phyloP scores from a whole-genome alignment of 805 yeast genomes.

The Candida mattraensis region DNA sequence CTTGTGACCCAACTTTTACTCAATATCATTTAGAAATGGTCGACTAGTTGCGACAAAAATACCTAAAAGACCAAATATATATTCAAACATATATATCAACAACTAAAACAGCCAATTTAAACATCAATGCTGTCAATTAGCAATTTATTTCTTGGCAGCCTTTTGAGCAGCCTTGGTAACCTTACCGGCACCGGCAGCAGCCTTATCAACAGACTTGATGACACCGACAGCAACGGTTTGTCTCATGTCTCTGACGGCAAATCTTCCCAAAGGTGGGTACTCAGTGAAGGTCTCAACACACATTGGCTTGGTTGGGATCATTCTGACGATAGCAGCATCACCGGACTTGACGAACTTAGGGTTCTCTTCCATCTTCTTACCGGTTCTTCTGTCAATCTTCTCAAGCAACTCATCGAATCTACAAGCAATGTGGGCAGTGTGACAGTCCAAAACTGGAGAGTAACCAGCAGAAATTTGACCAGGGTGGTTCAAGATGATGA shows the following conservation, averaged over 20 bases:
- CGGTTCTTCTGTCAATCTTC: conserved; percentile 90
- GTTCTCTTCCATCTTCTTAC: conserved; percentile 83
- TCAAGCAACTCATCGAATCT: conserved; percentile 52
- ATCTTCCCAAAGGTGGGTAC: conserved; percentile 97
- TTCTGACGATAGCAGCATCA: conserved; percentile 91
- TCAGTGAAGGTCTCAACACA: conserved; percentile 94
- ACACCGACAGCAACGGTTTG: conserved; percentile 99
- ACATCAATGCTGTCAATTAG: no score
- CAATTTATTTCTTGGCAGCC: conserved; percentile 74
- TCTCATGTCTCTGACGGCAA: conserved; percentile 99
- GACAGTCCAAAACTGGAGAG: conserved; percentile 89
- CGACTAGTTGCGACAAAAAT: no score
- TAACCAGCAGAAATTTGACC: conserved; percentile 91
- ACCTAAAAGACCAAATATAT: no score
- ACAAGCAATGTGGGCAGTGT: conserved; percentile 93
- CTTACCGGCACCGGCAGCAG: conserved; percentile 81
- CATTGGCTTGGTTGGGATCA: conserved; percentile 87
- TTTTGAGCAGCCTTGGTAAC: conserved; percentile 94
- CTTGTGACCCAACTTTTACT: no score
- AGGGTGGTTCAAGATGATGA: conserved; percentile 86
- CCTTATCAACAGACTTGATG: conserved; percentile 90
- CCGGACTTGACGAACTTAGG: conserved; percentile 96
- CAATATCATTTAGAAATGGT: no score
- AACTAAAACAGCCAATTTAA: conserved; percentile 3
- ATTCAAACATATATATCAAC: conserved; percentile 1